These are phyloP conservation scores for Cutaneotrichosporon sp. DNA, from an alignment of 1,284 basidiomycete genomes.

Conservation along the genomic window DNA sequence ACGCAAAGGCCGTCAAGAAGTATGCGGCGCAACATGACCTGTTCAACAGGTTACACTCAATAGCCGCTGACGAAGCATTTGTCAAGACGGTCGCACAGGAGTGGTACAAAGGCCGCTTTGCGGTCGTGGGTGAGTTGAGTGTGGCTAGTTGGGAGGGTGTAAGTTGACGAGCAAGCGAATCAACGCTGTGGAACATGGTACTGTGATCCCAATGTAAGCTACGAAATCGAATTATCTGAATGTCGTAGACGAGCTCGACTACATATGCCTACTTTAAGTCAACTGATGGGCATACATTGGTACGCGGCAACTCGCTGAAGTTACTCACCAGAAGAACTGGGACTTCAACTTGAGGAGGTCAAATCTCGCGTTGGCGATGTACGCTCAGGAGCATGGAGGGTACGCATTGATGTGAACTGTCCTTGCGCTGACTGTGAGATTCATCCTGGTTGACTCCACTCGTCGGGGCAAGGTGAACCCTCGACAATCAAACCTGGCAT, in stretches of 20 bases:
- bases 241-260: conserved; percentile 40
- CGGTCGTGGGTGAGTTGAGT: conserved; percentile 35
- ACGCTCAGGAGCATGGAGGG: conserved; percentile 60
- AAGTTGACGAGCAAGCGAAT: conserved; percentile 60
- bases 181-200: conserved; percentile 95
- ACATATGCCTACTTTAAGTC: conserved; percentile 86
- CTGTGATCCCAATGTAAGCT: conserved; percentile 59
- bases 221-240: conserved; percentile 9
- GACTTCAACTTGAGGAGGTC: conserved; percentile 78
- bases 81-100: conserved; percentile 58
- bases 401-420: conserved; percentile 37
- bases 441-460: conserved; percentile 88
- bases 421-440: conserved; percentile 50
- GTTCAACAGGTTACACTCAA: conserved; percentile 81
- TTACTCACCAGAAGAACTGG: conserved; percentile 55
- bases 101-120: conserved; percentile 48
- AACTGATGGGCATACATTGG: conserved; percentile 82
- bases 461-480: conserved; percentile 70
- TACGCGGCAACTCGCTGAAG: conserved; percentile 24
- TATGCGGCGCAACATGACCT: conserved; percentile 55
- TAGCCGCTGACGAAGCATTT: conserved; percentile 68
- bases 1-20: conserved; percentile 34
- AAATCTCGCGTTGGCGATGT: conserved; percentile 71
- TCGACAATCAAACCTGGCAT: too few species aligned
- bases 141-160: not conserved